phyloP scores from a whole-genome alignment of 2,329 filamentous ascomycete species.

The Diaporthe destruens region DNA sequence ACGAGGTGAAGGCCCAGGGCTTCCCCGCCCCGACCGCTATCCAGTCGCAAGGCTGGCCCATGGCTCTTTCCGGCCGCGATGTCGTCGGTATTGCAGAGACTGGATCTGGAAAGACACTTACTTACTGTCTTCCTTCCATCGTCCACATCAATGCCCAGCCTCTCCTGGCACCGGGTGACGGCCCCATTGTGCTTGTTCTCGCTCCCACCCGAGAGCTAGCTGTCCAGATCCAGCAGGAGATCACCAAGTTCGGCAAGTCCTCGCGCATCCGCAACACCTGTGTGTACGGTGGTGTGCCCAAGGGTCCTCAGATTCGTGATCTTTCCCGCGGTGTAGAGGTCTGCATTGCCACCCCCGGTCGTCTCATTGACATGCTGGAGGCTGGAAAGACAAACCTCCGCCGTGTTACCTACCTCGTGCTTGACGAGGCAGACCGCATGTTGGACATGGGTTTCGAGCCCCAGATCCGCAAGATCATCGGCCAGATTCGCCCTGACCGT shows the following conservation, averaged over 20 bases:
- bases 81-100: slow-evolving; percentile 99
- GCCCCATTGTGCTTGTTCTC: slow-evolving; percentile 95
- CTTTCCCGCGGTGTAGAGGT: slow-evolving; percentile 96
- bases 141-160: slow-evolving; percentile 99
- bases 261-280: slow-evolving; percentile 98
- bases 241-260: slow-evolving; percentile 98
- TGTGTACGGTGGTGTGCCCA: slow-evolving; percentile 98
- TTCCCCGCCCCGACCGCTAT: slow-evolving; percentile 95
- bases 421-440: slow-evolving; percentile 99
- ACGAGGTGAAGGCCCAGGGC: slow-evolving; percentile 97
- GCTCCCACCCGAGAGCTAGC: slow-evolving; percentile 97
- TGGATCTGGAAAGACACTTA: slow-evolving; percentile 98
- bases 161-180: slow-evolving; percentile 92
- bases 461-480: slow-evolving; percentile 98
- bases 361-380: slow-evolving; percentile 98
- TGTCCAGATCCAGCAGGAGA: slow-evolving; percentile 98
- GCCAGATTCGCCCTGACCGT: slow-evolving; percentile 96
- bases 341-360: slow-evolving; percentile 97
- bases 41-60: slow-evolving; percentile 98
- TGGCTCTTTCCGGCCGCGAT: slow-evolving; percentile 97
- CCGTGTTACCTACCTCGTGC: slow-evolving; percentile 96
- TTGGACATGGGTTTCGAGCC: slow-evolving; percentile 99
- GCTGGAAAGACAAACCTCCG: slow-evolving; percentile 98
- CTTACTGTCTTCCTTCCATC: slow-evolving; percentile 97
- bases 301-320: slow-evolving; percentile 96